A percentile compares a stretch with the other conserved stretches of the same genome.
Evolutionary conservation across 441 rosid genomes (phyloP).

Genomic region (Populus hybrid): DNA sequence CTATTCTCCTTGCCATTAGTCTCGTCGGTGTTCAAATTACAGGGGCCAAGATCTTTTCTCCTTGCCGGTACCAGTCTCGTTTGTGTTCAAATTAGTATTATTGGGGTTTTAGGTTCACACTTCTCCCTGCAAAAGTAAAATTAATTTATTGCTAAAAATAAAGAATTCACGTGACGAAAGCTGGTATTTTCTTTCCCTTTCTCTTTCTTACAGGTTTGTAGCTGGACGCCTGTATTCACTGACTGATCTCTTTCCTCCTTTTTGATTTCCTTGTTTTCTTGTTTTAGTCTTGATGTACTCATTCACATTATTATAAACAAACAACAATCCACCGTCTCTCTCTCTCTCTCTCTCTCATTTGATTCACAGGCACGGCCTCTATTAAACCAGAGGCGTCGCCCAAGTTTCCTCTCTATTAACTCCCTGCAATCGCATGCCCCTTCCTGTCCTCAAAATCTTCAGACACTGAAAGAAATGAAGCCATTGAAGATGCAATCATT

Average conservation of each 20-base stretch:
- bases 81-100: no score
- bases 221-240: not conserved
- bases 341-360: not conserved
- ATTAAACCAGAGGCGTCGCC: not conserved
- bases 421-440: not conserved
- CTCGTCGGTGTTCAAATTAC: no score
- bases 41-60: no score
- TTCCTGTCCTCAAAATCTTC: not conserved
- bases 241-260: not conserved
- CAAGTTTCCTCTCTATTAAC: not conserved
- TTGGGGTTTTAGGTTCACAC: not conserved
- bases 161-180: not conserved
- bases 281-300: slow-evolving; percentile 29
- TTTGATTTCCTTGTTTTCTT: not conserved
- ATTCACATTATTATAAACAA: slow-evolving; percentile 25
- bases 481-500: slow-evolving; percentile 9
- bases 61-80: no score
- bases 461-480: not conserved
- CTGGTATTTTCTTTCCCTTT: not conserved
- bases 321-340: slow-evolving; percentile 29
- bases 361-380: not conserved
- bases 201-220: not conserved
- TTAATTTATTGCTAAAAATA: not conserved
- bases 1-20: not conserved
- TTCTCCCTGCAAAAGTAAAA: not conserved